phyloP scores from a whole-genome alignment of 352 stramenopile species.

The Plasmopara viticola region DNA sequence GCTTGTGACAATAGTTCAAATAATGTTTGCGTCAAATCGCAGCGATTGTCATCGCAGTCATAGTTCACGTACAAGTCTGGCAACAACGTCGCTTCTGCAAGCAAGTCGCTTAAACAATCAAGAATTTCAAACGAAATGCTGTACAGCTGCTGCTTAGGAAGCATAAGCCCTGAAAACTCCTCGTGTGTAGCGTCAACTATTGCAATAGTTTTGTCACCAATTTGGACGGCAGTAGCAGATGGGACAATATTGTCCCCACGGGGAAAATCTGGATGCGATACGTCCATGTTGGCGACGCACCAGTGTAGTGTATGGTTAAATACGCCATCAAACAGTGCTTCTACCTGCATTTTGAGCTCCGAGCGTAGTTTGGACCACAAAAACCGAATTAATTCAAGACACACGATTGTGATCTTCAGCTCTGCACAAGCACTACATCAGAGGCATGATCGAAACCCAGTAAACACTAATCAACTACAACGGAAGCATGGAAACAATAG shows the following conservation, averaged over 20 bases:
- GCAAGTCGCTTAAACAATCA: slow-evolving; percentile 95
- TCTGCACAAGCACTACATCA: slow-evolving; percentile 38
- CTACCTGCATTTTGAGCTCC: slow-evolving; percentile 74
- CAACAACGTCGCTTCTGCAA: slow-evolving; percentile 91
- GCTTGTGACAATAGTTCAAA: slow-evolving; percentile 92
- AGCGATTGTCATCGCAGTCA: slow-evolving; percentile 97
- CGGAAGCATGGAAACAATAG: background rate
- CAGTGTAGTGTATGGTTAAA: slow-evolving; percentile 69
- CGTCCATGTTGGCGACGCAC: slow-evolving; percentile 56
- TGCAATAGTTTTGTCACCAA: slow-evolving; percentile 12
- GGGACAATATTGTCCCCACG: slow-evolving; percentile 25
- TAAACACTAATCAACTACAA: background rate
- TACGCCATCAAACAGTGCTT: slow-evolving; percentile 65
- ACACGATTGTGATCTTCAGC: slow-evolving; percentile 47
- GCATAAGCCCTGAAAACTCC: slow-evolving; percentile 55
- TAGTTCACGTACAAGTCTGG: slow-evolving; percentile 99
- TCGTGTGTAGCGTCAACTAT: slow-evolving; percentile 48
- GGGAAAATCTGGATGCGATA: slow-evolving; percentile 53
- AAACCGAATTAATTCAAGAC: slow-evolving; percentile 55
- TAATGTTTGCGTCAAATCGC: slow-evolving; percentile 85
- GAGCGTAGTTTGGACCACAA: slow-evolving; percentile 72
- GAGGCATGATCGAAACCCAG: background rate
- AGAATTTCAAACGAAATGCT: slow-evolving; percentile 69
- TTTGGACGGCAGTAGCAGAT: slow-evolving; percentile 1
- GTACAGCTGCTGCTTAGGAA: slow-evolving; percentile 48